Conservation (phyloP, 1,284 basidiomycete species). For the Wolfiporia cocos region DNA sequence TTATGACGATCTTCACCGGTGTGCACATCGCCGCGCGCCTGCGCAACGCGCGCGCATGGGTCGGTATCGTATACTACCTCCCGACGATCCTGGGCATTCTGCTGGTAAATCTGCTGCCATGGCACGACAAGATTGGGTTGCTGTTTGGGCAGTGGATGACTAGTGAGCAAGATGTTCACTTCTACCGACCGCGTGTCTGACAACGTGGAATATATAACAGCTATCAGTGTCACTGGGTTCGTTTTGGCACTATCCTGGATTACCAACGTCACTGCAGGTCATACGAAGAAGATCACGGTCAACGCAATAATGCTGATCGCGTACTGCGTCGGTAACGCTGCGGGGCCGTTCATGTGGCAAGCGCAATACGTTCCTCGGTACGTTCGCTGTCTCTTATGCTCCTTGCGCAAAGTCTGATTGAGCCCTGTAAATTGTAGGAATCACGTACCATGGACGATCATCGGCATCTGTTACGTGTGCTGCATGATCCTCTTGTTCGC, state of each 20-base stretch:
- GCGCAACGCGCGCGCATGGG: slow-evolving; percentile 53
- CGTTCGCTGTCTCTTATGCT: neutral
- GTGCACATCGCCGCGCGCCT: slow-evolving; percentile 52
- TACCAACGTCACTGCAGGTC: slow-evolving; percentile 62
- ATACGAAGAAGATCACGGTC: slow-evolving; percentile 64
- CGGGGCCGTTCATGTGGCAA: slow-evolving; percentile 73
- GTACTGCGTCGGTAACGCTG: slow-evolving; percentile 65
- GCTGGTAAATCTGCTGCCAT: slow-evolving; percentile 60
- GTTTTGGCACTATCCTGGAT: slow-evolving; percentile 68
- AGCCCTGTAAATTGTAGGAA: slow-evolving; percentile 30
- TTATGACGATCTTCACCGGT: slow-evolving; percentile 56
- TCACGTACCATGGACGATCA: slow-evolving; percentile 61
- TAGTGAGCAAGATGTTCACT: no score
- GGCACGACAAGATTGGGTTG: slow-evolving; percentile 55
- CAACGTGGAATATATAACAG: slow-evolving; percentile 21
- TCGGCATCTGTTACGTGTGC: slow-evolving; percentile 45
- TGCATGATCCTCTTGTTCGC: slow-evolving; percentile 44
- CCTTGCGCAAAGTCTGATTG: neutral
- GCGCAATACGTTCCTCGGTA: slow-evolving; percentile 57
- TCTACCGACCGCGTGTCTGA: slow-evolving; percentile 28
- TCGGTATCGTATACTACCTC: slow-evolving; percentile 55
- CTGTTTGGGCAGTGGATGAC: slow-evolving; percentile 57
- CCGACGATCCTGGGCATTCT: slow-evolving; percentile 57
- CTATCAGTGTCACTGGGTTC: slow-evolving; percentile 64
- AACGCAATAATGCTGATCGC: slow-evolving; percentile 69